Percentiles rank a stretch among this genome's conserved stretches.
These are phyloP conservation scores for Fusarium sp. DNA, from an alignment of 2,329 filamentous ascomycete species.

Conservation along the genomic window DNA sequence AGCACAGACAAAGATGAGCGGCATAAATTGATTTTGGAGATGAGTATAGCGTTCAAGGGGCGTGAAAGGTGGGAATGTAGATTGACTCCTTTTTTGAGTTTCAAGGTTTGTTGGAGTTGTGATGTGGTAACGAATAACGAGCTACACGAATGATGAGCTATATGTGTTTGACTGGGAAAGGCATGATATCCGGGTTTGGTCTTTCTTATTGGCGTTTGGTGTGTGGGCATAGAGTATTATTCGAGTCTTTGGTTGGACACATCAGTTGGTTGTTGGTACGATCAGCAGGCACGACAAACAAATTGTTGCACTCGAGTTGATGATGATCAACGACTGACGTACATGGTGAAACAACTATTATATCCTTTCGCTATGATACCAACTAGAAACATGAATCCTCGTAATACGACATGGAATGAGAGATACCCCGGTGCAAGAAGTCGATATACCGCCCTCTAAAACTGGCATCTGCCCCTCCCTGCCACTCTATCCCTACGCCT, in stretches of 20 bases:
- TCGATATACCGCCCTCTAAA: slow-evolving; percentile 7
- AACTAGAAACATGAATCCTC: slow-evolving; percentile 29
- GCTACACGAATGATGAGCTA: background rate
- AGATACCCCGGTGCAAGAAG: slow-evolving; percentile 11
- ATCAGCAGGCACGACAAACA: background rate
- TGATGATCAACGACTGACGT: background rate
- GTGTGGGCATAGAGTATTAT: background rate
- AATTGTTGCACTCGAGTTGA: background rate
- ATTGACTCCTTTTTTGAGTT: background rate
- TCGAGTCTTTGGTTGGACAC: background rate
- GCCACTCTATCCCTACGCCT: slow-evolving; percentile 40
- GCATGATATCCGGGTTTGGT: background rate
- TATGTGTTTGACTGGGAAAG: background rate
- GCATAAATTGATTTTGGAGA: background rate
- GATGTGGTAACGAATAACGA: background rate
- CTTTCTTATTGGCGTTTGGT: background rate
- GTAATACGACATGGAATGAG: slow-evolving; percentile 18
- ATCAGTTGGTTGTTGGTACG: background rate
- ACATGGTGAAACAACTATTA: slow-evolving; percentile 23
- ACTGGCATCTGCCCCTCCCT: slow-evolving; percentile 19
- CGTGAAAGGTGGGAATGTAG: background rate
- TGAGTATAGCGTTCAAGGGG: background rate
- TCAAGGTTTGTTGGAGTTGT: background rate
- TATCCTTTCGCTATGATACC: slow-evolving; percentile 31
- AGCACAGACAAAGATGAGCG: background rate